Conservation (phyloP, 2,329 filamentous ascomycete genomes). For the Coniochaeta prunicola region DNA sequence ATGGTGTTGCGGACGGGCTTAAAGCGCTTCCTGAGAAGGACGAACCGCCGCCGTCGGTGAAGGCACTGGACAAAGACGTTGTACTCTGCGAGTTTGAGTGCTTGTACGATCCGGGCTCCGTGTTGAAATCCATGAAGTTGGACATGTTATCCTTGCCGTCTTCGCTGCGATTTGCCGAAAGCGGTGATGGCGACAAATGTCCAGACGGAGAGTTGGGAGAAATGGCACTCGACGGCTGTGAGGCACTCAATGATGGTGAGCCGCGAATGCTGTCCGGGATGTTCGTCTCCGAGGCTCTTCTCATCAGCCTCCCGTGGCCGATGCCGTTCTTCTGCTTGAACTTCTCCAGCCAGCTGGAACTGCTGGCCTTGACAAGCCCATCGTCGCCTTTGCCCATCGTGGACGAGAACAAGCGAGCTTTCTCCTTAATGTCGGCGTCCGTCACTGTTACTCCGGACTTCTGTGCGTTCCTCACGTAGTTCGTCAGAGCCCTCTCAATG, state of each 20-base stretch:
- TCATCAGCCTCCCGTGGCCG: constrained; percentile 38
- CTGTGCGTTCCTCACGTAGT: constrained; percentile 79
- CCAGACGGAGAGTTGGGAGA: constrained; percentile 68
- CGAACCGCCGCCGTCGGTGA: constrained; percentile 55
- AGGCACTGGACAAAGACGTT: constrained; percentile 60
- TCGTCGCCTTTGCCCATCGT: constrained; percentile 63
- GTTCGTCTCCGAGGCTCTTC: constrained; percentile 60
- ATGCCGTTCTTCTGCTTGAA: constrained; percentile 84
- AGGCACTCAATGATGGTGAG: constrained; percentile 47
- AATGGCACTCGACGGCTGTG: constrained; percentile 56
- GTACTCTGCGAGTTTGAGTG: constrained; percentile 60
- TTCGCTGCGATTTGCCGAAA: constrained; percentile 63
- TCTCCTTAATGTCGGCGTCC: constrained; percentile 77
- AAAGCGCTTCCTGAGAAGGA: constrained; percentile 59
- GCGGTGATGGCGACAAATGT: constrained; percentile 59
- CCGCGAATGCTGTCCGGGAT: constrained; percentile 57
- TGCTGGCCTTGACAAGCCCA: constrained; percentile 63
- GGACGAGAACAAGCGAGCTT: constrained; percentile 73
- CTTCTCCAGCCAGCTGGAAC: constrained; percentile 78
- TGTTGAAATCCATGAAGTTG: constrained; percentile 50
- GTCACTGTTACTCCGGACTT: constrained; percentile 66
- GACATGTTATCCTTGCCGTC: constrained; percentile 54
- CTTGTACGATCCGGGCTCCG: constrained; percentile 42
- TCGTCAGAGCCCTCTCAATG: constrained; percentile 82
- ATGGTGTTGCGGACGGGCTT: constrained; percentile 64